Evolutionary conservation across 2,329 filamentous ascomycete genomes (phyloP).

Genomic region (Dryadomyces quercus-mongolicae): DNA sequence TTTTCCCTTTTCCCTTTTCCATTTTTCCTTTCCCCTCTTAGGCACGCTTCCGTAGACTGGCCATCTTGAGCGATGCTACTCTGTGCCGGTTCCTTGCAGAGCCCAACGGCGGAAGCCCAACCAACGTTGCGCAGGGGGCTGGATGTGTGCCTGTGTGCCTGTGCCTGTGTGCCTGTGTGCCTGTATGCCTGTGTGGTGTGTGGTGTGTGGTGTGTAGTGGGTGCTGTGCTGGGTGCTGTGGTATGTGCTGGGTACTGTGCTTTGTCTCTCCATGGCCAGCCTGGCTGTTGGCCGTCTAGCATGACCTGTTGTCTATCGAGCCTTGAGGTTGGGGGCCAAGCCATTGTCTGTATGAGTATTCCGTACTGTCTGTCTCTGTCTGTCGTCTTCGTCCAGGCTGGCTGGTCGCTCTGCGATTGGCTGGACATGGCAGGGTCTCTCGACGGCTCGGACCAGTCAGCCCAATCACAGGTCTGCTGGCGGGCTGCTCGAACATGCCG

Average conservation of each 20-base stretch:
- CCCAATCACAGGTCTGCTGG: not conserved
- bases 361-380: not conserved
- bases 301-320: not conserved
- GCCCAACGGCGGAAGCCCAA: not conserved
- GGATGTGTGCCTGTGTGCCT: no score
- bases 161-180: no score
- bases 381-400: not conserved
- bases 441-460: not conserved
- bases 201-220: no score
- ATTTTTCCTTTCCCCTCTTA: no score
- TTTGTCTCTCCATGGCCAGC: no score
- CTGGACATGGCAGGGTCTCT: not conserved
- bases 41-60: not conserved
- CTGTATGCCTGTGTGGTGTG: no score
- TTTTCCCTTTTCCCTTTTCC: no score
- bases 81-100: not conserved
- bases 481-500: not conserved
- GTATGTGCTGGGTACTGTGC: no score
- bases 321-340: not conserved
- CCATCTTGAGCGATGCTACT: not conserved
- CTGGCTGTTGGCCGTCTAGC: constrained; percentile 5
- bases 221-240: no score
- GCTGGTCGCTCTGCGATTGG: not conserved
- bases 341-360: not conserved
- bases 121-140: no score